Percentiles rank a stretch among this genome's conserved stretches.
phyloP scores from a whole-genome alignment of 164 flowering plant genomes.

The Brasenia schreberi region DNA sequence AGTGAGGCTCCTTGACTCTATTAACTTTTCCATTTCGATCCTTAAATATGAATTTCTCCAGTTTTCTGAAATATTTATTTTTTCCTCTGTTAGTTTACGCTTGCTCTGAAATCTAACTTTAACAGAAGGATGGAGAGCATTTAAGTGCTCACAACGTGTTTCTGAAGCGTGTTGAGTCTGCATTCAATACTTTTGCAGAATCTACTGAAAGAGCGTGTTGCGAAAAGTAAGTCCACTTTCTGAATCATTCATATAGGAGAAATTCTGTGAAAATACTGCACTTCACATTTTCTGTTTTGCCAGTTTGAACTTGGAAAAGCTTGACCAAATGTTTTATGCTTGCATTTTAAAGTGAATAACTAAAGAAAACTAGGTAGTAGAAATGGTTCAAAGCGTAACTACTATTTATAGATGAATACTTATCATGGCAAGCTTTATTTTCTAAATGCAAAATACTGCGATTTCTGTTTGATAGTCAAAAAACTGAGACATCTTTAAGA shows the following conservation, averaged over 20 bases:
- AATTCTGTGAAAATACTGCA: background rate
- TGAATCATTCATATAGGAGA: background rate
- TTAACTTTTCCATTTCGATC: conserved; percentile 1
- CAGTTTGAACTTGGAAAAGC: too few relatives aligned
- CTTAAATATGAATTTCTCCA: background rate
- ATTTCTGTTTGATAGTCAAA: too few relatives aligned
- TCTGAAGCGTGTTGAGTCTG: conserved; percentile 73
- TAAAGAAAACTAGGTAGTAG: too few relatives aligned
- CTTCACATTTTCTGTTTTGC: too few relatives aligned
- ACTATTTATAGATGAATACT: too few relatives aligned
- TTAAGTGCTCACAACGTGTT: conserved; percentile 89
- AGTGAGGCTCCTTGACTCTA: conserved; percentile 25
- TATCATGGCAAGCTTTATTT: too few relatives aligned
- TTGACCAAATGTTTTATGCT: too few relatives aligned
- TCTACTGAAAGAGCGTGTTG: conserved; percentile 75
- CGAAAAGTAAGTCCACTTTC: conserved; percentile 47
- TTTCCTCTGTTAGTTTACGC: background rate
- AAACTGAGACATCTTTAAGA: too few relatives aligned
- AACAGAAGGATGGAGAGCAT: conserved; percentile 94
- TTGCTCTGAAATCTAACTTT: conserved; percentile 1
- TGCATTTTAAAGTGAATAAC: too few relatives aligned
- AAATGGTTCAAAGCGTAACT: too few relatives aligned
- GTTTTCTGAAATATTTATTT: background rate
- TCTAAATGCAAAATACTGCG: background rate
- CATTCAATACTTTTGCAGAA: conserved; percentile 84